Percentiles rank a stretch among this genome's conserved stretches.
phyloP scores from a whole-genome alignment of 768 basidiomycete genomes.

The Suillus weaverae region DNA sequence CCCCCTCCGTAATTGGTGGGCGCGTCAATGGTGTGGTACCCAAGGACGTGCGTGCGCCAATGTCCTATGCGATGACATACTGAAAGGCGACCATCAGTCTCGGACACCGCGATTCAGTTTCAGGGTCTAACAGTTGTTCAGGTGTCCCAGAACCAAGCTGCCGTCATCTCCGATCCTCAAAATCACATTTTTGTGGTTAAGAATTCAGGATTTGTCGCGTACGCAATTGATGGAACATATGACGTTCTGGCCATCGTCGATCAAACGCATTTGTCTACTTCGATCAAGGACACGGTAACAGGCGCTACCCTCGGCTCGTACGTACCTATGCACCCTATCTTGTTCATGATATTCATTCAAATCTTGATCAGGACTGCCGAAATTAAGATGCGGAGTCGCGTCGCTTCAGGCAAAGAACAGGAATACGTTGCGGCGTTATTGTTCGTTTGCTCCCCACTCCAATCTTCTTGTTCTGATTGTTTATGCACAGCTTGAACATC shows the following conservation, averaged over 20 bases:
- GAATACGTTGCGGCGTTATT: slow-evolving; percentile 81
- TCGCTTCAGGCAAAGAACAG: slow-evolving; percentile 43
- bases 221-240: slow-evolving; percentile 76
- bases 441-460: slow-evolving; percentile 34
- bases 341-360: slow-evolving; percentile 8
- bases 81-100: slow-evolving; percentile 45
- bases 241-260: slow-evolving; percentile 78
- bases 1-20: slow-evolving; percentile 85
- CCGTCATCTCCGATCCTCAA: slow-evolving; percentile 74
- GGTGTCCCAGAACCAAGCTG: slow-evolving; percentile 83
- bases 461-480: slow-evolving; percentile 4
- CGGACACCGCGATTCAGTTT: slow-evolving; percentile 81
- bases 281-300: slow-evolving; percentile 63
- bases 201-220: slow-evolving; percentile 77
- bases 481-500: slow-evolving; percentile 60
- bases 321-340: slow-evolving; percentile 8
- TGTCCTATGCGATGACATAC: not conserved
- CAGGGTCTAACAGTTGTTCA: slow-evolving; percentile 82
- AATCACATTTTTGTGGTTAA: slow-evolving; percentile 82
- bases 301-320: slow-evolving; percentile 60
- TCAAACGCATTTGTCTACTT: slow-evolving; percentile 70
- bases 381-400: slow-evolving; percentile 70
- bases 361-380: slow-evolving; percentile 54
- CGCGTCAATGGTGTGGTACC: slow-evolving; percentile 68
- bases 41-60: slow-evolving; percentile 53